Base-by-base conservation (phyloP, 1,284 basidiomycete genomes). In the Irpex sp. region DNA sequence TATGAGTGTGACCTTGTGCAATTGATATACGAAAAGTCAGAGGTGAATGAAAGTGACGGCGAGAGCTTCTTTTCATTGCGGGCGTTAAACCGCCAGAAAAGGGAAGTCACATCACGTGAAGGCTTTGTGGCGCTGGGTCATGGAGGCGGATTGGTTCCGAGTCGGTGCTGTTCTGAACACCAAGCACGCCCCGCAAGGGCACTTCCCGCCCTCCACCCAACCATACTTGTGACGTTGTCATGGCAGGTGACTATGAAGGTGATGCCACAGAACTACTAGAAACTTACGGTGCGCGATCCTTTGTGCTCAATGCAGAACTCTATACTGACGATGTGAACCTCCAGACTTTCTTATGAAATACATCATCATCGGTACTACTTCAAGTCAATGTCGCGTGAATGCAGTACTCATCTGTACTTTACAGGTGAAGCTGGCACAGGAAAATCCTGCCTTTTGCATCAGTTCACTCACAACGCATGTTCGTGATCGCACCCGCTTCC, bases 311-410 rank as follows among this genome's bases (percentile, higher is more conserved):
- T 2, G 35, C 17, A 19, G 5, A 47, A 57, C 8, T 50, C 37
- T 61, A 19, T 35, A 21, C 13, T 11, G 43, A 62, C 63, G 56
- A 68, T 54, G 39, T n/a, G n/a, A 57, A 43, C 49, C 31, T 31
- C 8, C 74, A 97, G 96, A 98, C 79, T 98, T 97, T 76, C 84
- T 98, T 67, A 92, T 98, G 87, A 98, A 98, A 79, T 95, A 94
- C 78, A 97, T 98, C 73, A 87, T 98, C 69, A 94, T 98, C 70
- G 95, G 95, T 94, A 70, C 60, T 81, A 31, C 60, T 60, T 61
- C 46, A 17, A n/a, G 13, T 50, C 8, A 37, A 15, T 47, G 6
- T 4, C 2, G 31, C 17, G 2, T 61, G 13, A 8, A 56, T 19
- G 33, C 21, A 26, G 3, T 50, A 31, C 35, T 51, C 37, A 37